Conservation (phyloP, 805 yeast genomes). For the Kazachstania taianensis region DNA sequence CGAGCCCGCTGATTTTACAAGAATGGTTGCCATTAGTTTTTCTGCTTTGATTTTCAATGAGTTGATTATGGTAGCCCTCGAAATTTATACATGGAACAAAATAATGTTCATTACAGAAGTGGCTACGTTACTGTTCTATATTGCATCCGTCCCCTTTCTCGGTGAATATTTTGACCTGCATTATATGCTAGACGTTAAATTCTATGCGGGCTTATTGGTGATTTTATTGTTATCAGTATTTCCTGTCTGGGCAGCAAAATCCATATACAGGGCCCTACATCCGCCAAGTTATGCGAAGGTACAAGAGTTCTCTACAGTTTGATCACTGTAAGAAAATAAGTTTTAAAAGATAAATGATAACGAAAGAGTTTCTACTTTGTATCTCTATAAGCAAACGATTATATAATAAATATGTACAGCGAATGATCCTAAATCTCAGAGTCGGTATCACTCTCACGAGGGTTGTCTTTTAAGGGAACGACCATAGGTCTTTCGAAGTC, state of each 20-base stretch:
- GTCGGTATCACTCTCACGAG: constrained; percentile 12
- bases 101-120: constrained; percentile 66
- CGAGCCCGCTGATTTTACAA: constrained; percentile 40
- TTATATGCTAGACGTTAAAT: constrained; percentile 47
- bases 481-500: constrained; percentile 62
- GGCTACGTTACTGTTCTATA: constrained; percentile 54
- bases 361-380: neutral
- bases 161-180: constrained; percentile 74
- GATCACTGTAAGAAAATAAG: too few relatives aligned
- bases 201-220: constrained; percentile 58
- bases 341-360: too few relatives aligned
- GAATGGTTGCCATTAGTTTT: constrained; percentile 81
- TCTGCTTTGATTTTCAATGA: constrained; percentile 76
- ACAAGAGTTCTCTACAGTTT: constrained; percentile 48
- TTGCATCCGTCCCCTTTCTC: constrained; percentile 74
- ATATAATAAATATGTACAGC: constrained; percentile 6
- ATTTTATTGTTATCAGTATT: constrained; percentile 61
- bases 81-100: constrained; percentile 84
- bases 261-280: constrained; percentile 61
- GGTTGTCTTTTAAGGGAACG: constrained; percentile 1
- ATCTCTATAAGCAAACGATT: neutral
- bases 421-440: constrained; percentile 5
- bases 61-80: constrained; percentile 85
- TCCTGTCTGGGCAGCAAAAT: constrained; percentile 84
- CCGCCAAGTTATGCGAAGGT: constrained; percentile 98